A percentile compares a stretch with the other conserved stretches of the same genome.
These are phyloP conservation scores for Mycena amicta DNA, from an alignment of 768 basidiomycete genomes.

Conservation along the genomic window DNA sequence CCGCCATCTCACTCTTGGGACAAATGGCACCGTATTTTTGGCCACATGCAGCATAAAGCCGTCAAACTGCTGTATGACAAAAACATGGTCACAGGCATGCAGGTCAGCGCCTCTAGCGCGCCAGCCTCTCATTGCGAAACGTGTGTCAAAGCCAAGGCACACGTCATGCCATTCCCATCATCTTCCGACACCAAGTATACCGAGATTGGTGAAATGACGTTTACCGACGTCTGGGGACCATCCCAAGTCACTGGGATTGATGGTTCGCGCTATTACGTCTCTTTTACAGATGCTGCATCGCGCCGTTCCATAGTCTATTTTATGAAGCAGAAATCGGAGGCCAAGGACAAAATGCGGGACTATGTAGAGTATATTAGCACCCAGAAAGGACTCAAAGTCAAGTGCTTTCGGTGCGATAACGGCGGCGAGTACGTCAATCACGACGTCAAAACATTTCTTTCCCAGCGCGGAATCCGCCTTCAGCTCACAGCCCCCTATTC, in stretches of 20 bases:
- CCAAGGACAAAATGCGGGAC: not conserved
- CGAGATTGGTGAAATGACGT: slow-evolving; percentile 22
- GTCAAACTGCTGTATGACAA: slow-evolving; percentile 22
- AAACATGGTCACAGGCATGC: slow-evolving; percentile 25
- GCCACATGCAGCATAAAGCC: slow-evolving; percentile 24
- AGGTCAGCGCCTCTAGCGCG: slow-evolving; percentile 14
- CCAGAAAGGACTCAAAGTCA: not conserved
- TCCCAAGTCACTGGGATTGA: slow-evolving; percentile 11
- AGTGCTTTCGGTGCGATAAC: slow-evolving; percentile 20
- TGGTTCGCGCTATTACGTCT: slow-evolving; percentile 15
- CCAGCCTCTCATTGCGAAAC: slow-evolving; percentile 22
- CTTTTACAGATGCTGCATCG: slow-evolving; percentile 16
- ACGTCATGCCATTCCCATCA: slow-evolving; percentile 23
- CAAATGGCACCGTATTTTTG: too few species aligned
- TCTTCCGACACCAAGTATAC: slow-evolving; percentile 18
- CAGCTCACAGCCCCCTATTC: slow-evolving; percentile 28
- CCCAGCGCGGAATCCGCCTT: slow-evolving; percentile 22
- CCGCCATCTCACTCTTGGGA: slow-evolving; percentile 7
- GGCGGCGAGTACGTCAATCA: slow-evolving; percentile 20
- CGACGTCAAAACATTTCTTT: slow-evolving; percentile 16
- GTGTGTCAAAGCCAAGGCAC: slow-evolving; percentile 28
- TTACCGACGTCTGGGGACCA: slow-evolving; percentile 26
- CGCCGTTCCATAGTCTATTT: slow-evolving; percentile 1
- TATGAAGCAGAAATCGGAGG: slow-evolving; percentile 12
- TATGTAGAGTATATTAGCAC: slow-evolving; percentile 3